Conservation (phyloP, 1,284 basidiomycete genomes). For the Cryptococcus sp. region DNA sequence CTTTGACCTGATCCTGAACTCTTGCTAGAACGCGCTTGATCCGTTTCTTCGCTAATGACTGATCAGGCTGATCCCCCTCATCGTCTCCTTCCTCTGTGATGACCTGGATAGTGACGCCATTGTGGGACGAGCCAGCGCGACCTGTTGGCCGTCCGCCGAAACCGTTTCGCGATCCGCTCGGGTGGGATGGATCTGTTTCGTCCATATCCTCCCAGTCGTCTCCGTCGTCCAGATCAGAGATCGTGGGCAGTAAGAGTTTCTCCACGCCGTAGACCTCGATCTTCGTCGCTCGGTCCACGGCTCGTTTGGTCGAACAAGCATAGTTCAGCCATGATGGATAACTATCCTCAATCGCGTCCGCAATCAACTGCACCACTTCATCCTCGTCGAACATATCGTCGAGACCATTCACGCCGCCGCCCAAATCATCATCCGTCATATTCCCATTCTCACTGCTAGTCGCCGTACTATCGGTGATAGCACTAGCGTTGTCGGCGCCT, state of each 20-base stretch:
- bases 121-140: too few species aligned
- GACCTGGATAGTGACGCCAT: too few species aligned
- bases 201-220: not conserved
- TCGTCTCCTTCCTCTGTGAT: too few species aligned
- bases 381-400: not conserved
- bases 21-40: not conserved
- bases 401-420: not conserved
- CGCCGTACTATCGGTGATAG: not conserved
- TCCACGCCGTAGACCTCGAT: not conserved
- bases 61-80: too few species aligned
- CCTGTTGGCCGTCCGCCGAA: too few species aligned
- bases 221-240: not conserved
- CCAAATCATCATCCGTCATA: not conserved
- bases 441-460: not conserved
- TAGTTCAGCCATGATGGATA: conserved; percentile 14
- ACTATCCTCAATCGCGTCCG: not conserved
- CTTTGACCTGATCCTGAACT: not conserved
- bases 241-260: not conserved
- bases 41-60: too few species aligned
- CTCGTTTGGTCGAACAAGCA: not conserved
- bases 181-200: not conserved
- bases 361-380: conserved; percentile 1
- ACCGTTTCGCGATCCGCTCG: too few species aligned
- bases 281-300: not conserved
- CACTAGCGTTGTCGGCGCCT: not conserved